Evolutionary conservation across 805 yeast genomes (phyloP), one percentile per base, ranked within the genome.

Genomic region (Candida easanensis): DNA sequence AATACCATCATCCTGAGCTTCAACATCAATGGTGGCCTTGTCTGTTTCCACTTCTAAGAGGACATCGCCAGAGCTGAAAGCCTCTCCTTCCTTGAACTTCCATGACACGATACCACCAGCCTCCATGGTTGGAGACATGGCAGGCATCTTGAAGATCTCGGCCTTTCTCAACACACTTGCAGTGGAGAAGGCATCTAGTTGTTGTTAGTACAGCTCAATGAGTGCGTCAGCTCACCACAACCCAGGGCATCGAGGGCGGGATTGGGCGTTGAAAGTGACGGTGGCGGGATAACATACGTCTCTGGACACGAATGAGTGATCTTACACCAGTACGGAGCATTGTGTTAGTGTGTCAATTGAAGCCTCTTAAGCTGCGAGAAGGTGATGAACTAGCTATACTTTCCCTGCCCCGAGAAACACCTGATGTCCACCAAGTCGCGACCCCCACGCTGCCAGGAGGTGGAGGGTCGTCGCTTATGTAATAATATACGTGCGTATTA

Each of bases 81-180:
- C 42, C 4, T 87, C 93, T 22, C 88, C 88, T 38, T 76, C 83
- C 63, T 89, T 82, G 57, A 82, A 73, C 62, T 88, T 86, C 99
- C 99, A 91, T 42, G 80, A 74, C 11, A 88, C 87, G 51, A 91
- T 77, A 5, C 96, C 97, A 32, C 99, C 99, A 61, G 82, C 87
- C 23, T 89, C 88, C 99, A 91, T 91, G 6, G 99, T 91, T 33
- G 99, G 99, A 5, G 97, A 90, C 97, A 91, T 88, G 20, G 99
- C 97, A 4, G 99, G 99, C 98, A 91, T 91, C 41, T 73, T 81
- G 68, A 88, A 88, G 52, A 77, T 61, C 41, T 62, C 58, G 11
- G 69, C 70, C 40, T 59, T 57, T 21, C 38, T 41, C 4, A 54
- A 22, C 8, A 44, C 41, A n/a, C 40, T 27, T 7, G 62, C 47